Evolutionary conservation across 768 basidiomycete genomes (phyloP).

Genomic region (Trametes maxima): DNA sequence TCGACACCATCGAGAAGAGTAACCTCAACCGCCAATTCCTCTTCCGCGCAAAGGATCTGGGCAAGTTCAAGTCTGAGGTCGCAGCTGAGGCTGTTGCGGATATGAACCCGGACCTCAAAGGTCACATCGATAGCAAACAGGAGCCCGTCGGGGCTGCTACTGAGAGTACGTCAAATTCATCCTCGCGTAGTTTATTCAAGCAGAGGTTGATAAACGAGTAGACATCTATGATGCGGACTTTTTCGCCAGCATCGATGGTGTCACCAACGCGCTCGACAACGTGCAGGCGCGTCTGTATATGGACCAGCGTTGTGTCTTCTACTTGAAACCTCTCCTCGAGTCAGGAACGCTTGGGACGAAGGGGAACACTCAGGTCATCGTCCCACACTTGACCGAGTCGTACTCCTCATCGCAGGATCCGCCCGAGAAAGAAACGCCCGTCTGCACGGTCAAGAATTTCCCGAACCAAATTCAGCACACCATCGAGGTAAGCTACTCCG

Average conservation of each 20-base stretch:
- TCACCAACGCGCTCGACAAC: constrained; percentile 98
- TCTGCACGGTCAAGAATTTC: constrained; percentile 98
- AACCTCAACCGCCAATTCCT: constrained; percentile 98
- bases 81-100: constrained; percentile 89
- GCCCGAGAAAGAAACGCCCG: constrained; percentile 95
- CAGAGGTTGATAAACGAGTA: constrained; percentile 37
- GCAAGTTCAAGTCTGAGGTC: constrained; percentile 96
- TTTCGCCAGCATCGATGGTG: constrained; percentile 86
- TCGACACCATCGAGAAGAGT: constrained; percentile 99
- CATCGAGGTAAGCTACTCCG: constrained; percentile 71
- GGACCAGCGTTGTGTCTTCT: constrained; percentile 98
- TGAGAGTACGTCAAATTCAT: constrained; percentile 65
- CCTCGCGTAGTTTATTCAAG: neutral
- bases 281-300: constrained; percentile 97
- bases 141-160: constrained; percentile 92
- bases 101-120: constrained; percentile 91
- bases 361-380: constrained; percentile 94
- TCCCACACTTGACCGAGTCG: constrained; percentile 93
- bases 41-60: constrained; percentile 94
- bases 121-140: constrained; percentile 86
- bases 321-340: constrained; percentile 92
- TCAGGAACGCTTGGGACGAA: constrained; percentile 98
- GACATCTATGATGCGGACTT: constrained; percentile 88
- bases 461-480: constrained; percentile 98
- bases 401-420: constrained; percentile 99